These are phyloP conservation scores for Paecilomyces sp. DNA, from an alignment of 2,329 filamentous ascomycete species.

Conservation along the genomic window DNA sequence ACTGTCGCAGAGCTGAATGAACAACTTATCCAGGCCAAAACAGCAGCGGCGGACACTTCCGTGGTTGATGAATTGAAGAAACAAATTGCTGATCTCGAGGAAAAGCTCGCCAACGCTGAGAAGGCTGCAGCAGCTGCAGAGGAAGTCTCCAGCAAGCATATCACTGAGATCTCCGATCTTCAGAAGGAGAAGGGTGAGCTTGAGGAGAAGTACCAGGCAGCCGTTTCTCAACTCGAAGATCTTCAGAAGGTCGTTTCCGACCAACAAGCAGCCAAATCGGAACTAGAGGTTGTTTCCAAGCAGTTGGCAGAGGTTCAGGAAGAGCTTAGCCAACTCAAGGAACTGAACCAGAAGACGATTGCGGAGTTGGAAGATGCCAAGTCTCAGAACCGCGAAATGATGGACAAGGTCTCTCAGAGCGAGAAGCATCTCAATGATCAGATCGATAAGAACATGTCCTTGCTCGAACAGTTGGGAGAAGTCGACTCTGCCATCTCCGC, in stretches of 20 bases:
- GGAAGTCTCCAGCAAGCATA: slow-evolving; percentile 34
- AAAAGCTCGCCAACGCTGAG: slow-evolving; percentile 49
- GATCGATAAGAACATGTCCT: slow-evolving; percentile 35
- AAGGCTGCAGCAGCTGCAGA: slow-evolving; percentile 32
- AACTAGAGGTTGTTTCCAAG: slow-evolving; percentile 59
- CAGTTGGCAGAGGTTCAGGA: slow-evolving; percentile 27
- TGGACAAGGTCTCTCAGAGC: slow-evolving; percentile 24
- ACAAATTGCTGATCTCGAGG: slow-evolving; percentile 49
- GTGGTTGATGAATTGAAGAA: slow-evolving; percentile 31
- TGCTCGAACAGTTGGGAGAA: slow-evolving; percentile 32
- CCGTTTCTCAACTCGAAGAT: slow-evolving; percentile 59
- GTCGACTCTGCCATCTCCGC: slow-evolving; percentile 27
- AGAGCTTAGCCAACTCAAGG: slow-evolving; percentile 24
- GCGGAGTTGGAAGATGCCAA: slow-evolving; percentile 25
- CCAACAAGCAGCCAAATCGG: slow-evolving; percentile 64
- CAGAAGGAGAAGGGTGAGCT: slow-evolving; percentile 38
- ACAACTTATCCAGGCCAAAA: slow-evolving; percentile 27
- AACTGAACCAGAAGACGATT: slow-evolving; percentile 20
- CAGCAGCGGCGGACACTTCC: slow-evolving; percentile 30
- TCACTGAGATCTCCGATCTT: slow-evolving; percentile 41
- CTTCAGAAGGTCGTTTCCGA: slow-evolving; percentile 77
- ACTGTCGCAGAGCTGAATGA: slow-evolving; percentile 24
- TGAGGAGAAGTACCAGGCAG: slow-evolving; percentile 29
- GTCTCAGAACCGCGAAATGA: slow-evolving; percentile 21
- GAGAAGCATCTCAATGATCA: slow-evolving; percentile 32